These are phyloP conservation scores for Rhynchospora breviuscula DNA, from an alignment of 176 grass and related monocot species.

Conservation along the genomic window DNA sequence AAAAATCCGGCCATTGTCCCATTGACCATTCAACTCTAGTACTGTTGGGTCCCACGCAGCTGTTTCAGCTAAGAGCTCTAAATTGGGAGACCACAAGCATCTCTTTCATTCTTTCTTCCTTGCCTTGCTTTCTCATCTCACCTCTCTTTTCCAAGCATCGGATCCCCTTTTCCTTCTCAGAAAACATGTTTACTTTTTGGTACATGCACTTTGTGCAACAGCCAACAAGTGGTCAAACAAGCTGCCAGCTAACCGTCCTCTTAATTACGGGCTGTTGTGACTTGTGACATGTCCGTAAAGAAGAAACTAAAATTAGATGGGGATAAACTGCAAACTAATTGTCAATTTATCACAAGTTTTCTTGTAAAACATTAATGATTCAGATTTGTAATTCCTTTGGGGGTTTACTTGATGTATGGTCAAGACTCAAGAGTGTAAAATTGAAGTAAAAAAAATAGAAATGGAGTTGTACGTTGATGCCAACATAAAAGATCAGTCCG, in stretches of 20 bases:
- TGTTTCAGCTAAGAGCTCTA: constrained; percentile 1
- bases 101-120: constrained; percentile 18
- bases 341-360: not conserved
- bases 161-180: constrained; percentile 15
- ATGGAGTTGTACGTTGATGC: too few relatives aligned
- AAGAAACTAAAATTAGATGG: not conserved
- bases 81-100: constrained; percentile 26
- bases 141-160: constrained; percentile 25
- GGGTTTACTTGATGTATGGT: not conserved
- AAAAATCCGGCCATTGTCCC: not conserved
- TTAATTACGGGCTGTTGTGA: not conserved
- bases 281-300: not conserved
- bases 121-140: constrained; percentile 6
- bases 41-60: not conserved
- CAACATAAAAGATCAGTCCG: too few relatives aligned
- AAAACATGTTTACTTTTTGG: constrained; percentile 18
- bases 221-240: not conserved
- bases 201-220: not conserved
- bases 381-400: not conserved
- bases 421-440: too few relatives aligned
- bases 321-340: not conserved
- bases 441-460: too few relatives aligned
- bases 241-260: not conserved
- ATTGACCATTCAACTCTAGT: constrained; percentile 4
- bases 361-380: not conserved